phyloP scores from a whole-genome alignment of 2,329 filamentous ascomycete genomes.

The Bipolaris zeicola region DNA sequence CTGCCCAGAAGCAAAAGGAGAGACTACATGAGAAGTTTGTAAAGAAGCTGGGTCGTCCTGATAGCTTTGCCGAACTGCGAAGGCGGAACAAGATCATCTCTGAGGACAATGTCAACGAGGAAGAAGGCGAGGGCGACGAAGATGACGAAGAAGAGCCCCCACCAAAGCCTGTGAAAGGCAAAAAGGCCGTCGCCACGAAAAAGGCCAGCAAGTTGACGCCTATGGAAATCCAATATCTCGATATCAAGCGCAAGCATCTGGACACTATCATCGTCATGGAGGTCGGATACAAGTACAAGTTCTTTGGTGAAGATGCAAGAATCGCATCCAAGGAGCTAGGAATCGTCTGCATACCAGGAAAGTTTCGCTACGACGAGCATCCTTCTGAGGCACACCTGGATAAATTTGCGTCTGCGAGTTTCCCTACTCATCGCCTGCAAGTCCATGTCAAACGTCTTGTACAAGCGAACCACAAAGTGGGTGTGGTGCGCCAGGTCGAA shows the following conservation, averaged over 20 bases:
- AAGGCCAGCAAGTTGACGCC: slow-evolving; percentile 87
- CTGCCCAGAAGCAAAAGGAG: slow-evolving; percentile 65
- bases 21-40: slow-evolving; percentile 84
- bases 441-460: slow-evolving; percentile 95
- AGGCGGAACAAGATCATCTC: slow-evolving; percentile 62
- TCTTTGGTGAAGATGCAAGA: slow-evolving; percentile 94
- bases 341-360: slow-evolving; percentile 96
- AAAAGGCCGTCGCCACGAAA: slow-evolving; percentile 62
- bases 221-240: slow-evolving; percentile 90
- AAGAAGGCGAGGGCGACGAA: slow-evolving; percentile 62
- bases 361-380: slow-evolving; percentile 88
- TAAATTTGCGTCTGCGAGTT: slow-evolving; percentile 92
- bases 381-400: slow-evolving; percentile 86
- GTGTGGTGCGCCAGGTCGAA: slow-evolving; percentile 91
- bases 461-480: slow-evolving; percentile 91
- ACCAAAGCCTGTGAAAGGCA: slow-evolving; percentile 56
- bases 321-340: slow-evolving; percentile 87
- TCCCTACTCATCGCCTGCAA: slow-evolving; percentile 86
- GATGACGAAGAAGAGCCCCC: slow-evolving; percentile 61
- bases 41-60: slow-evolving; percentile 84
- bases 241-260: slow-evolving; percentile 89
- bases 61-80: slow-evolving; percentile 74
- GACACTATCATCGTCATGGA: slow-evolving; percentile 92
- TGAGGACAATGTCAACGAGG: slow-evolving; percentile 60
- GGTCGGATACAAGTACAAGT: slow-evolving; percentile 96